phyloP scores from a whole-genome alignment of 75 land plant genomes.

The Pinus taeda region DNA sequence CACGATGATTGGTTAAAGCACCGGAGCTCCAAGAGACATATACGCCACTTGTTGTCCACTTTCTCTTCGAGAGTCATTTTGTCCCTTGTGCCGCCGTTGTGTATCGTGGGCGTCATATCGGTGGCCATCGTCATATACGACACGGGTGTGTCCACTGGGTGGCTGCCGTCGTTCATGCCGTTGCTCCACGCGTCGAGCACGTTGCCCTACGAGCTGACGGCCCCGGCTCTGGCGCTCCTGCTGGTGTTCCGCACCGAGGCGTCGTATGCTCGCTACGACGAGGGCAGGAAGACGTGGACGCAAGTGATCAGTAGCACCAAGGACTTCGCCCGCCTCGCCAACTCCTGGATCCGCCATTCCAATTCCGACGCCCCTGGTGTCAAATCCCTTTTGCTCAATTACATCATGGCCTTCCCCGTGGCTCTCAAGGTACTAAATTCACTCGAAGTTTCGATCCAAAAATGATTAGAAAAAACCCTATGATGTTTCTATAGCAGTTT shows the following conservation, averaged over 20 bases:
- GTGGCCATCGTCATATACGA: conserved; percentile 28
- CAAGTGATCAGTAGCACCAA: conserved; percentile 43
- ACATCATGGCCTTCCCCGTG: conserved; percentile 48
- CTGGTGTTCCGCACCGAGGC: conserved; percentile 56
- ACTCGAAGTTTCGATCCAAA: no score
- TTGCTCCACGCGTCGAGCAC: conserved; percentile 36
- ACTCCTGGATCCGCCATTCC: conserved; percentile 18
- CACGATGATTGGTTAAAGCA: conserved; percentile 48
- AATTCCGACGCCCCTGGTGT: conserved; percentile 7
- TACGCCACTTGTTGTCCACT: conserved; percentile 34
- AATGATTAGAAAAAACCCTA: no score
- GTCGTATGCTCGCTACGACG: conserved; percentile 54
- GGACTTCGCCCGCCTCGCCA: conserved; percentile 38
- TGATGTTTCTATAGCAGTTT: no score
- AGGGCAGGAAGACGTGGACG: conserved; percentile 56
- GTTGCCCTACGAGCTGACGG: conserved; percentile 42
- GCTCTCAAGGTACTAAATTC: conserved; percentile 34
- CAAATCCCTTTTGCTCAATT: conserved; percentile 17
- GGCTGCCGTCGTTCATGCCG: conserved; percentile 35
- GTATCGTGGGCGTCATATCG: conserved; percentile 21
- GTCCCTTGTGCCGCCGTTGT: conserved; percentile 43
- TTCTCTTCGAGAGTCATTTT: conserved; percentile 42
- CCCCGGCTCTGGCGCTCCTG: conserved; percentile 47
- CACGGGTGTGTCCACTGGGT: conserved; percentile 5
- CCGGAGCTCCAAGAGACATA: conserved; percentile 44